Evolutionary conservation across 768 basidiomycete species (phyloP).

Genomic region (Asterophora lycoperdoides): DNA sequence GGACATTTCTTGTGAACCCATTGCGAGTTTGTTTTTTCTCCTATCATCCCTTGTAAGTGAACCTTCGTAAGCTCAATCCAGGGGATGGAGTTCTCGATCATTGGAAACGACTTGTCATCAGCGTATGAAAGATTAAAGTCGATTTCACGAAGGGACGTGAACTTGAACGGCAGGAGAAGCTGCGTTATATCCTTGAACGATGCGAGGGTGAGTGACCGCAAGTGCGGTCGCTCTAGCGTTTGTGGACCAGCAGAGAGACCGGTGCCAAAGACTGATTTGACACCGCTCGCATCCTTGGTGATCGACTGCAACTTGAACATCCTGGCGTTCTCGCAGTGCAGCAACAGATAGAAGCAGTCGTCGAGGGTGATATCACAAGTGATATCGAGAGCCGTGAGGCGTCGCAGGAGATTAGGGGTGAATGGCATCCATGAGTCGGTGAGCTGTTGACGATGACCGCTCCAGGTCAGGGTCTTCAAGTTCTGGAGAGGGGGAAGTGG

Average conservation of each 20-base stretch:
- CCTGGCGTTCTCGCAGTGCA: neutral
- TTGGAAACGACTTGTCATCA: too few species aligned
- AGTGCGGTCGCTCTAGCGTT: neutral
- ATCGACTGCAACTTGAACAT: neutral
- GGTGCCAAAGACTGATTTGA: neutral
- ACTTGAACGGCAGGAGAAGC: neutral
- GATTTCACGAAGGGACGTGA: neutral
- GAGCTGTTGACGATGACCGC: slow-evolving; percentile 5
- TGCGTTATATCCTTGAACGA: neutral
- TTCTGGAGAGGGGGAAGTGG: neutral
- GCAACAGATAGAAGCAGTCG: neutral
- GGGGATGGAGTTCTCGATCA: too few species aligned
- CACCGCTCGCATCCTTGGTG: too few species aligned
- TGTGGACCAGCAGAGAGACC: neutral
- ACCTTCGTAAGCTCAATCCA: too few species aligned
- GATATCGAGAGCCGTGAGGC: slow-evolving; percentile 2
- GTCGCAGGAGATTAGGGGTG: neutral
- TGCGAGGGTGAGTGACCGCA: neutral
- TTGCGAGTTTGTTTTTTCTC: too few species aligned
- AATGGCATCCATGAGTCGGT: slow-evolving; percentile 9
- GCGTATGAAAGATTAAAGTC: neutral
- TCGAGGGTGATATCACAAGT: neutral
- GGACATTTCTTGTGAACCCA: too few species aligned
- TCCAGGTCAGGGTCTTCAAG: slow-evolving; percentile 6
- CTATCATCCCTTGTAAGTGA: too few species aligned